phyloP scores from a whole-genome alignment of 2,329 filamentous ascomycete species.

The Verticillium alfalfae region DNA sequence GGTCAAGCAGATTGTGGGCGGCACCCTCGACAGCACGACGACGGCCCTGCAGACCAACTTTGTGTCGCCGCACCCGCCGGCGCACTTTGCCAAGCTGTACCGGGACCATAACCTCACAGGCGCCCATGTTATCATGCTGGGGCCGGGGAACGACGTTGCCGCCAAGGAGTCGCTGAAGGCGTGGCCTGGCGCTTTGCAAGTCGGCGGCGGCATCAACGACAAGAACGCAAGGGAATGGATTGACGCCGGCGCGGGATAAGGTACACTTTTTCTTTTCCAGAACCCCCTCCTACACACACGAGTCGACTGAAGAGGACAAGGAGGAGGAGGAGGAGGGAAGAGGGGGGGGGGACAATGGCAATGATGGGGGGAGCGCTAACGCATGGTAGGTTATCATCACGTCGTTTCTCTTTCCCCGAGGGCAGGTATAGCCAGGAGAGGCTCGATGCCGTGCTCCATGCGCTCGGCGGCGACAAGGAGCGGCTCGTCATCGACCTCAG shows the following conservation, averaged over 20 bases:
- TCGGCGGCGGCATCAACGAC: slow-evolving; percentile 91
- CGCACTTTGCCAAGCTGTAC: slow-evolving; percentile 79
- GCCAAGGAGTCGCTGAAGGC: slow-evolving; percentile 69
- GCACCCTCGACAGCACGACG: slow-evolving; percentile 69
- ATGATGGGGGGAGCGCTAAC: neutral
- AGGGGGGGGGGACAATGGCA: neutral
- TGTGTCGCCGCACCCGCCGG: slow-evolving; percentile 76
- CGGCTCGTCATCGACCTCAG: slow-evolving; percentile 94
- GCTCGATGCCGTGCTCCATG: slow-evolving; percentile 66
- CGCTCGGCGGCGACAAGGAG: slow-evolving; percentile 66
- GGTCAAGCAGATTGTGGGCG: slow-evolving; percentile 97
- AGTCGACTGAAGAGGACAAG: neutral
- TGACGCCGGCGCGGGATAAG: slow-evolving; percentile 80
- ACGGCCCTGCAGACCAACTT: slow-evolving; percentile 81
- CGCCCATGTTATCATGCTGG: slow-evolving; percentile 95
- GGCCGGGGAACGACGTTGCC: slow-evolving; percentile 77
- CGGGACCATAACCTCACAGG: slow-evolving; percentile 66
- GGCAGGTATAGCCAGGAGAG: slow-evolving; percentile 74
- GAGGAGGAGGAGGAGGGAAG: neutral
- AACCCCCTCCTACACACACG: neutral
- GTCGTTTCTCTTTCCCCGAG: slow-evolving; percentile 84
- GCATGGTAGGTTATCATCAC: slow-evolving; percentile 86
- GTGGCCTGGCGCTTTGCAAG: slow-evolving; percentile 78
- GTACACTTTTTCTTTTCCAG: slow-evolving; percentile 39
- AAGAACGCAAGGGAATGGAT: slow-evolving; percentile 83